Base-by-base conservation (phyloP, 78 protist genomes). In the Guillardia theta region DNA sequence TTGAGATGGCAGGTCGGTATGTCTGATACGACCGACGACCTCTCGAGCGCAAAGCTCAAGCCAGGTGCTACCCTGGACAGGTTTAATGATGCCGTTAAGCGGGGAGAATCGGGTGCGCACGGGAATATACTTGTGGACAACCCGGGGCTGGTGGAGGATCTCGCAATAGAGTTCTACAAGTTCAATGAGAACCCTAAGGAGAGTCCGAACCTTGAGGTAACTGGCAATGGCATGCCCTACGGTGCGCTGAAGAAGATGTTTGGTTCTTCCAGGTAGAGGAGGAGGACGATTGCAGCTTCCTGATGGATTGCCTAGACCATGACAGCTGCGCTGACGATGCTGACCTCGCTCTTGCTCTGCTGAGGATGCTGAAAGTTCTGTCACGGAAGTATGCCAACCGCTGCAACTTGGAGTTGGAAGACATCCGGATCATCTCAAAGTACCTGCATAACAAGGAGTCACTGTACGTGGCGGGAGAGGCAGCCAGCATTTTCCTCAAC, bases 261-360 rank as follows among this genome's bases (percentile, higher is more conserved):
- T 58, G 70, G 27, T 1, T 24, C 1, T 22, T 70, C 9, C 33
- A 27, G 41, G 39, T 70, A 1, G 90, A 78, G 9, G 90, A 78
- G 30, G 90, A 50, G n/a, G 90, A 78, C 44, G 90, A 78, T 48
- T 78, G 24, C 90, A 78, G 48, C 48, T 78, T 78, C 18, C 48
- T 78, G 44, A 78, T 78, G 90, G 48, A 43, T 30, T 43, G 18
- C 33, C 39, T 78, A 10, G 90, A 78, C 45, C 53, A 78, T 43
- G 21, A 27, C 4, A 46, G 90, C 33, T 45, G 39, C 48, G 18
- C 24, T 1, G 10, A 15, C 19, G 48, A 78, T 48, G 30, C 90
- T 0, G 8, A 8, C 24, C 90, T 78, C 12, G 48, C 50, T 37
- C 90, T 78, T 1, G 45, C 90, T 18, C 90, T 78, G 10, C 90